Evolutionary conservation across 228 moss, liverwort and hornwort genomes (phyloP).

Genomic region (Sphagnum fallax): DNA sequence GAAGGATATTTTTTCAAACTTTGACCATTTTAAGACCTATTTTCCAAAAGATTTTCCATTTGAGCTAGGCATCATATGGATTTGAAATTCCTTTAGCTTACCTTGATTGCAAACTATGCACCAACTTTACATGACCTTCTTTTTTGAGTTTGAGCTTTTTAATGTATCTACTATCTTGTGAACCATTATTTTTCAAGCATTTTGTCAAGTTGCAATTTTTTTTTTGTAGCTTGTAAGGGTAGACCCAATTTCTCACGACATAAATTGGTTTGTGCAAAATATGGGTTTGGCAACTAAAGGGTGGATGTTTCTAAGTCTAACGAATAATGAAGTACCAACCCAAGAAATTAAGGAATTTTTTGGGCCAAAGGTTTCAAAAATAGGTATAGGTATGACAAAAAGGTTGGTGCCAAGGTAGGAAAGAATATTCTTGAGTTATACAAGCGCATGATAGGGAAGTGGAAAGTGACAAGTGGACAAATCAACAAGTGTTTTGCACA

Average conservation of each 20-base stretch:
- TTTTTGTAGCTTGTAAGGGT: not conserved
- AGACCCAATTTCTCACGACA: not conserved
- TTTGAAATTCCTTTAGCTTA: not conserved
- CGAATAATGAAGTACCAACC: not conserved
- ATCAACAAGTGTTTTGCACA: not conserved
- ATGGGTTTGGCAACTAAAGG: not conserved
- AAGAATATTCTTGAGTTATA: not conserved
- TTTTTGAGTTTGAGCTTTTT: too few relatives aligned
- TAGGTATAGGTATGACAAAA: not conserved
- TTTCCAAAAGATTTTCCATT: too few relatives aligned
- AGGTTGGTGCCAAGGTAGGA: not conserved
- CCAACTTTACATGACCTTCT: too few relatives aligned
- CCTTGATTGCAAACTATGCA: not conserved
- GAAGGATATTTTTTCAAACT: not conserved
- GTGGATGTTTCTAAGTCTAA: not conserved
- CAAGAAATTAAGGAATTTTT: not conserved
- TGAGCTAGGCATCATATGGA: not conserved
- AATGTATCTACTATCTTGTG: too few relatives aligned
- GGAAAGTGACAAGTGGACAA: not conserved
- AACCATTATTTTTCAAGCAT: not conserved
- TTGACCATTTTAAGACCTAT: not conserved
- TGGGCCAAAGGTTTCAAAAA: not conserved
- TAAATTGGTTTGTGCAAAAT: not conserved
- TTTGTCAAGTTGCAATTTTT: not conserved
- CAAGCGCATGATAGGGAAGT: not conserved